Percentiles rank a stretch among this genome's conserved stretches.
These are phyloP conservation scores for Scytalidium sp. DNA, from an alignment of 2,329 filamentous ascomycete genomes.

Conservation along the genomic window DNA sequence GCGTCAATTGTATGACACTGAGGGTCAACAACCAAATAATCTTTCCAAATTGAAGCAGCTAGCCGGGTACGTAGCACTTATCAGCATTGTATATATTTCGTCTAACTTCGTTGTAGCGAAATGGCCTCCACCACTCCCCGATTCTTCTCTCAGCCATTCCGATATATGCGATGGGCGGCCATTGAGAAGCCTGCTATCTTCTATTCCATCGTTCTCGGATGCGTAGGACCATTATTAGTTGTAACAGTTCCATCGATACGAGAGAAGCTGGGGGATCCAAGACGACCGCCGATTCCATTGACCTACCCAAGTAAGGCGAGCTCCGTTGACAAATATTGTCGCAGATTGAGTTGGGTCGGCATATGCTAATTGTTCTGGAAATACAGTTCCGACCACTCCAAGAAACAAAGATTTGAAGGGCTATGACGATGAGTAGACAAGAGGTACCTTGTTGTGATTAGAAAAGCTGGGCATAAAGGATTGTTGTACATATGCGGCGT, in stretches of 20 bases:
- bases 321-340: constrained; percentile 4
- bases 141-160: constrained; percentile 82
- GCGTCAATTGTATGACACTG: neutral
- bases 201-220: constrained; percentile 77
- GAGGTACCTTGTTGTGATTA: neutral
- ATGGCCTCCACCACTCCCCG: constrained; percentile 65
- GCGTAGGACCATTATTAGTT: constrained; percentile 67
- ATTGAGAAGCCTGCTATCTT: constrained; percentile 90
- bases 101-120: constrained; percentile 27
- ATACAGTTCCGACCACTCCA: constrained; percentile 53
- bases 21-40: constrained; percentile 7
- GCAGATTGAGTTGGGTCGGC: neutral
- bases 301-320: constrained; percentile 81
- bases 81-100: neutral
- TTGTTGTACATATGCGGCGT: constrained; percentile 14
- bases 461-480: neutral
- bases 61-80: constrained; percentile 22
- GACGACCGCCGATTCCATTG: constrained; percentile 70
- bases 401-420: constrained; percentile 54
- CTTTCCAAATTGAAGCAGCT: constrained; percentile 6
- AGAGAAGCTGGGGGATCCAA: constrained; percentile 68
- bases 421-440: constrained; percentile 49
- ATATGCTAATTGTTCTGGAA: constrained; percentile 17
- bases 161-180: constrained; percentile 84
- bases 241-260: constrained; percentile 72